Percentiles rank a stretch among this genome's conserved stretches.
Conservation (phyloP, 345 rosid genomes). For the Salix udensis region DNA sequence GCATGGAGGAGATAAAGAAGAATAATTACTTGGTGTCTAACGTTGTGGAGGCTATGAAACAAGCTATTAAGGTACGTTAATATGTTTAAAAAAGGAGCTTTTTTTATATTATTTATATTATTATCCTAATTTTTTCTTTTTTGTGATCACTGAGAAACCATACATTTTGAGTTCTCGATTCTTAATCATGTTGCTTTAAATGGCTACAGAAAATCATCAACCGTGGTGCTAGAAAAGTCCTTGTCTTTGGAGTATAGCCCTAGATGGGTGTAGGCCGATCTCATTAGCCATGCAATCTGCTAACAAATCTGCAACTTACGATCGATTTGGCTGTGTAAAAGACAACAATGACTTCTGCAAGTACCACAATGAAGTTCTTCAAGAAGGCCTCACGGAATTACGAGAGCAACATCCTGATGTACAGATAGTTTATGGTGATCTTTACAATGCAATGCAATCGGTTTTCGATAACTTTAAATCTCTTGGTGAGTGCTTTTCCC, state of each 20-base stretch:
- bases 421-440: slow-evolving; percentile 22
- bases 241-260: slow-evolving; percentile 18
- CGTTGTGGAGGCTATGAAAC: slow-evolving; percentile 2
- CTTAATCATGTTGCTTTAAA: no score
- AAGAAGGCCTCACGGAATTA: slow-evolving; percentile 8
- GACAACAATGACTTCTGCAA: slow-evolving; percentile 17
- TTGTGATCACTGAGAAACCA: no score
- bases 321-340: slow-evolving; percentile 15
- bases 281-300: background rate
- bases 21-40: background rate
- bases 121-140: no score
- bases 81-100: no score
- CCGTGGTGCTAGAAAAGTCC: background rate
- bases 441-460: slow-evolving; percentile 11
- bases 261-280: slow-evolving; percentile 8
- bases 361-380: slow-evolving; percentile 25
- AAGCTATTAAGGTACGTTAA: slow-evolving; percentile 8
- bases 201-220: slow-evolving; percentile 7
- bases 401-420: slow-evolving; percentile 12
- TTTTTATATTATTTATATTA: no score
- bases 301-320: slow-evolving; percentile 12
- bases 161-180: no score
- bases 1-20: slow-evolving; percentile 3
- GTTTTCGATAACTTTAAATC: background rate
- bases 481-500: slow-evolving; percentile 4